Conservation (phyloP, 495 filamentous ascomycete species). For the Tuber microsphaerosporum region DNA sequence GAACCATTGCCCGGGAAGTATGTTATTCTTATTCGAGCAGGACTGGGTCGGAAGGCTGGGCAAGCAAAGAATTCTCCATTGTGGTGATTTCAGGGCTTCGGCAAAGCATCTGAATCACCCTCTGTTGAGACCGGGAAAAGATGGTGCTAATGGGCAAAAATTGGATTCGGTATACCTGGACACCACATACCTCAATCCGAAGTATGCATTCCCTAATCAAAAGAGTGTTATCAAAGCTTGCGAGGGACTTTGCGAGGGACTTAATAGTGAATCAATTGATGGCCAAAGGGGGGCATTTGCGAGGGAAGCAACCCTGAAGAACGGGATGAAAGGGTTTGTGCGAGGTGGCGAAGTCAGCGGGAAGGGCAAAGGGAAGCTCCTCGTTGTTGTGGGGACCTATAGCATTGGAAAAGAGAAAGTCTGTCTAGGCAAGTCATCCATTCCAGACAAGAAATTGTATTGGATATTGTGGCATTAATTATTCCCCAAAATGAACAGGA, state of each 20-base stretch:
- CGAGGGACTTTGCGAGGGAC: conserved; percentile 72
- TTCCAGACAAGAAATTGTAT: conserved; percentile 81
- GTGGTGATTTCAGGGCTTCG: conserved; percentile 91
- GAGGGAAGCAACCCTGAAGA: conserved; percentile 50
- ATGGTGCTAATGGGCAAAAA: conserved; percentile 68
- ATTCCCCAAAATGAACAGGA: conserved; percentile 42
- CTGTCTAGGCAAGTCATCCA: conserved; percentile 76
- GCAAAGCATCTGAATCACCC: conserved; percentile 79
- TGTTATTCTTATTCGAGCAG: conserved; percentile 88
- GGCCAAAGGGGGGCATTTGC: conserved; percentile 48
- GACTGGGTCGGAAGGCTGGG: conserved; percentile 52
- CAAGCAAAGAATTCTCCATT: conserved; percentile 78
- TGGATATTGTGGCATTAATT: conserved; percentile 43
- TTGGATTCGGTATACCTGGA: conserved; percentile 95
- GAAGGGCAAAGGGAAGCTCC: conserved; percentile 53
- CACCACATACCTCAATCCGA: conserved; percentile 92
- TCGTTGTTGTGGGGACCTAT: conserved; percentile 94
- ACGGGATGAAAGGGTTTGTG: conserved; percentile 44
- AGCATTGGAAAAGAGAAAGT: conserved; percentile 96
- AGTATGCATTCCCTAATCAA: conserved; percentile 89
- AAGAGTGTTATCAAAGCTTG: conserved; percentile 78
- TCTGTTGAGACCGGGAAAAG: conserved; percentile 57
- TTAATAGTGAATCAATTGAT: conserved; percentile 50
- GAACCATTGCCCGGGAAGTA: conserved; percentile 94
- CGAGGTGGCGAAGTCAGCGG: background rate